Evolutionary conservation across 2,329 filamentous ascomycete genomes (phyloP), one percentile per base, ranked within the genome.

Genomic region (Colletotrichum magnum): DNA sequence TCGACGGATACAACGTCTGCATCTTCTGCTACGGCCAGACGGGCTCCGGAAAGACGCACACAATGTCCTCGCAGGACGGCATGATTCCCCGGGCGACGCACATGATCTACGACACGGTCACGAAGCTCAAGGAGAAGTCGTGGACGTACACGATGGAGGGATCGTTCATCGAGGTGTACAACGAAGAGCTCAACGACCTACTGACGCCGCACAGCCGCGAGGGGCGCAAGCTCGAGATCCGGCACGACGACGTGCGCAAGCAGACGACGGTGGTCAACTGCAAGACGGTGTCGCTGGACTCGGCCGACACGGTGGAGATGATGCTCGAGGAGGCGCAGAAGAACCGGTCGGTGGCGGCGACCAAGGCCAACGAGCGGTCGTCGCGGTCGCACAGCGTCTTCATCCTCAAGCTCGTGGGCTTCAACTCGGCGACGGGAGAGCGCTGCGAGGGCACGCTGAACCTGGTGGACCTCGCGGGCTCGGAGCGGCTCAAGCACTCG

Each of bases 1-100:
- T 99, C 47, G 96, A 99, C 76, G 96, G 96, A 1, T 99, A 97
- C 84, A 99, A 98, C 74, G 96, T 99, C 59, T 98, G 95, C 81
- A 98, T 99, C 72, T 97, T 99, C 82, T 98, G 95, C 78, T 99
- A 99, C 77, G 96, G 96, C 51, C 96, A 99, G 80, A 99, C 96
- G 0, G 96, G 96, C 4, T 96, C 95, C 18, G 96, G 96, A 69
- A 99, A 99, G 85, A 99, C 96, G 0, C 93, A 92, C 77, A 98
- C 96, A 4, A 99, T 99, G 96, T 97, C 93, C 10, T 93, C 92
- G 0, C 81, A 85, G 2, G 94, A 98, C 74, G 96, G 96, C 73
- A 98, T 99, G 92, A 99, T 99, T 68, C 95, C 96, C 1, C 89
- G 93, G 7, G 95, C 96, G 3, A 96, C 97, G 7, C 89, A 93